These are phyloP conservation scores for Cercospora sojina DNA, from an alignment of 2,329 filamentous ascomycete species.

Conservation along the genomic window DNA sequence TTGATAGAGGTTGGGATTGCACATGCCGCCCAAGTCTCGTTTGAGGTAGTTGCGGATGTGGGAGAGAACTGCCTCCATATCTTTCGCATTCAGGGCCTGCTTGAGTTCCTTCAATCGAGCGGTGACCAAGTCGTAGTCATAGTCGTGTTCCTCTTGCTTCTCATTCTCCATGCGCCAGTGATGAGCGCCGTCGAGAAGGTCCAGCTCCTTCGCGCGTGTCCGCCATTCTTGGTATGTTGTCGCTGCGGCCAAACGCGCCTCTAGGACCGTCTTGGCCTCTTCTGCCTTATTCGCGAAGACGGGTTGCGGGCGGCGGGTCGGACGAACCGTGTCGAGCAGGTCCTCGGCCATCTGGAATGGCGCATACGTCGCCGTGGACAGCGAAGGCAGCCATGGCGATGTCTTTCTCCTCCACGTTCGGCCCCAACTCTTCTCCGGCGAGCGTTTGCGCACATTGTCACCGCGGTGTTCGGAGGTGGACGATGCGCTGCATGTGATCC, in stretches of 20 bases:
- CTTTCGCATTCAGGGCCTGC: slow-evolving; percentile 19
- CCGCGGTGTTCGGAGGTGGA: neutral
- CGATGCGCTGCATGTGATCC: slow-evolving; percentile 4
- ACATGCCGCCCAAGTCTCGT: slow-evolving; percentile 28
- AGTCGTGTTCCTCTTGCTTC: slow-evolving; percentile 12
- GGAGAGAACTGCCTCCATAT: slow-evolving; percentile 25
- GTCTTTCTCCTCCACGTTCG: neutral
- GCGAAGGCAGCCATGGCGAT: slow-evolving; percentile 11
- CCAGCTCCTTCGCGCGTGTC: slow-evolving; percentile 20
- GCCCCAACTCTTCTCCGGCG: neutral
- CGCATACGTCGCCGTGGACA: slow-evolving; percentile 11
- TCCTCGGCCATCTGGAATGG: slow-evolving; percentile 22
- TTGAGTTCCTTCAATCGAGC: slow-evolving; percentile 25
- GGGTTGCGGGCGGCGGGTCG: neutral
- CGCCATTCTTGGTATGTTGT: slow-evolving; percentile 20
- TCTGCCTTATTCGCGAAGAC: slow-evolving; percentile 1
- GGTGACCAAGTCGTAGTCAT: slow-evolving; percentile 23
- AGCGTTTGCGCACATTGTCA: slow-evolving; percentile 1
- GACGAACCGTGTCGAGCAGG: slow-evolving; percentile 13
- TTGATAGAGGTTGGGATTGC: slow-evolving; percentile 25
- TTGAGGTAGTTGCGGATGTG: slow-evolving; percentile 27
- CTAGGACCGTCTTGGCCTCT: slow-evolving; percentile 13
- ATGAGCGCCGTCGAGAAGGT: slow-evolving; percentile 27
- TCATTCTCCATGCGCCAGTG: slow-evolving; percentile 26
- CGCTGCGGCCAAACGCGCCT: slow-evolving; percentile 19